Conservation (phyloP, 2,329 filamentous ascomycete genomes). For the Byssochlamys sp. region DNA sequence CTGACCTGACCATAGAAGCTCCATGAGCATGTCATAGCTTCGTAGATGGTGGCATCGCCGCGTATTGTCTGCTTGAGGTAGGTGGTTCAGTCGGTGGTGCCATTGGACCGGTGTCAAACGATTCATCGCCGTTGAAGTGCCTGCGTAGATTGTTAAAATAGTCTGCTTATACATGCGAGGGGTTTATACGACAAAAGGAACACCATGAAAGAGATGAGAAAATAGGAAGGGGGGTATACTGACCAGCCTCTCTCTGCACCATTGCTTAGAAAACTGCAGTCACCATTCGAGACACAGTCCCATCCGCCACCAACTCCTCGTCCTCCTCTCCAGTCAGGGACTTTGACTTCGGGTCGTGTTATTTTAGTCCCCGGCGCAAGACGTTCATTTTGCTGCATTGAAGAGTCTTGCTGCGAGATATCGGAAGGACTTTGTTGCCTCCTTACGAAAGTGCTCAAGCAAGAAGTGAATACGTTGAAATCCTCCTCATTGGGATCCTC, state of each 20-base stretch:
- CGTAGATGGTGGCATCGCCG: background rate
- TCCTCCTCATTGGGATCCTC: slow-evolving; percentile 63
- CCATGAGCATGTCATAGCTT: background rate
- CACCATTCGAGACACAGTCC: slow-evolving; percentile 69
- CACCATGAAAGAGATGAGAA: slow-evolving; percentile 5
- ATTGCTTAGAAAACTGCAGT: slow-evolving; percentile 68
- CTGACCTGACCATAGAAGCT: background rate
- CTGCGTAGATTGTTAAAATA: slow-evolving; percentile 11
- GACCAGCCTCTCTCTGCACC: slow-evolving; percentile 87
- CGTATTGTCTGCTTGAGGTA: background rate
- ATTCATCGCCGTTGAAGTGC: slow-evolving; percentile 40
- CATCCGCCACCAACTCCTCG: slow-evolving; percentile 65
- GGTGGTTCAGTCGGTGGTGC: slow-evolving; percentile 11
- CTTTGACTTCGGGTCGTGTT: slow-evolving; percentile 11
- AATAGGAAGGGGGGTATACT: slow-evolving; percentile 24
- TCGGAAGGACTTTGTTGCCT: slow-evolving; percentile 12
- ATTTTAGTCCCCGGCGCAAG: slow-evolving; percentile 23
- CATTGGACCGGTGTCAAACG: slow-evolving; percentile 32
- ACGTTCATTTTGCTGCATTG: slow-evolving; percentile 16
- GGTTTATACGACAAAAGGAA: background rate
- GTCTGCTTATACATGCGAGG: background rate
- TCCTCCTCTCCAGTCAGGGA: slow-evolving; percentile 47
- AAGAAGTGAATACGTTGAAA: slow-evolving; percentile 76
- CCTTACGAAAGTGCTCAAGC: slow-evolving; percentile 57
- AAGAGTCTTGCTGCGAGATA: background rate